Evolutionary conservation across 257 asterid species (phyloP).

Genomic region (Ajuga chamaepitys): DNA sequence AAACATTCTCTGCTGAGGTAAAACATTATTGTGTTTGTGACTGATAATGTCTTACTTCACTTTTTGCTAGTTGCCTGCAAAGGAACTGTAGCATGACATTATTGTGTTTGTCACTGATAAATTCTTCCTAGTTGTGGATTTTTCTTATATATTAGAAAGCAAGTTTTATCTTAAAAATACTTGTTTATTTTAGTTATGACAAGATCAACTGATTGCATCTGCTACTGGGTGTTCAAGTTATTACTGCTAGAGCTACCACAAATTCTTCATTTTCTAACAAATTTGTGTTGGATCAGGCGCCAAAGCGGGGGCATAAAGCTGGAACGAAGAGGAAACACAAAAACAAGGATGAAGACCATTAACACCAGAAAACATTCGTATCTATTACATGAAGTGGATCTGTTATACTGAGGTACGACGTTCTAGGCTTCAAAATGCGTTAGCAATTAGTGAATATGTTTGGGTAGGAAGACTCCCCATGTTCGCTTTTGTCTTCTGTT

Average conservation of each 20-base stretch:
- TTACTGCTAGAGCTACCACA: background rate
- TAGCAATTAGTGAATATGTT: background rate
- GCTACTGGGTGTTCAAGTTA: background rate
- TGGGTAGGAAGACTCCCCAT: background rate
- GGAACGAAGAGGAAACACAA: constrained; percentile 59
- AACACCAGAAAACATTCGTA: constrained; percentile 20
- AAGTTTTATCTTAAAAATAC: background rate
- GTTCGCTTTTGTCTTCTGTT: background rate
- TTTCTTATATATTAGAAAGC: background rate
- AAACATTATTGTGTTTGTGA: background rate
- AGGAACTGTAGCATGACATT: background rate
- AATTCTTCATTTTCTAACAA: background rate
- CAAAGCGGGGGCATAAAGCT: constrained; percentile 39
- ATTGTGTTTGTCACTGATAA: too few relatives aligned
- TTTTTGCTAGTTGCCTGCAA: background rate
- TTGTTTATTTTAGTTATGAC: background rate
- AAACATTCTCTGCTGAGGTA: constrained; percentile 88
- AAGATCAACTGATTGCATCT: background rate
- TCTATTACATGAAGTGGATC: background rate
- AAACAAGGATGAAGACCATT: constrained; percentile 29
- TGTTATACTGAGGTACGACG: constrained; percentile 11
- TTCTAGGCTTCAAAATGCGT: background rate
- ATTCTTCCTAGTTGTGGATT: background rate
- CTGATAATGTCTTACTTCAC: background rate
- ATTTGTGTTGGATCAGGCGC: constrained; percentile 36